phyloP scores from a whole-genome alignment of 768 basidiomycete species.

The Boletus subparvulus region DNA sequence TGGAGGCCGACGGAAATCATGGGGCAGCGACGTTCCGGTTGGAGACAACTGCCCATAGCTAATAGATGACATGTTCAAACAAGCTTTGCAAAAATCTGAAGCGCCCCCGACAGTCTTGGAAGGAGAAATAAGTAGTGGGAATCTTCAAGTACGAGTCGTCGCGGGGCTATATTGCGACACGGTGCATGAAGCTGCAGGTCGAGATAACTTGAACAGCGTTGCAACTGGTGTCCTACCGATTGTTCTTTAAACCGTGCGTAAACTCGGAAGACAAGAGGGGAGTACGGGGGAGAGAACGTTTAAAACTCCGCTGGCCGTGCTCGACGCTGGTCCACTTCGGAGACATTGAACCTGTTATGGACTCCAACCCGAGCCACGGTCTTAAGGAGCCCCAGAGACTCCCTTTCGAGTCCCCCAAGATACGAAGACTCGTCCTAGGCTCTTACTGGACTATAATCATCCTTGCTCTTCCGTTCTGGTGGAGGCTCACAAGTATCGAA shows the following conservation, averaged over 20 bases:
- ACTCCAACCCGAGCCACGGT: slow-evolving; percentile 21
- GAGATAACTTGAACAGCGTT: not conserved
- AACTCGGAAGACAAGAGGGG: slow-evolving; percentile 16
- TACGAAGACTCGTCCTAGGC: slow-evolving; percentile 60
- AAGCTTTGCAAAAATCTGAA: slow-evolving; percentile 1
- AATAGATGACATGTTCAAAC: slow-evolving; percentile 27
- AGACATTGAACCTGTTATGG: slow-evolving; percentile 22
- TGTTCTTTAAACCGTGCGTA: slow-evolving; percentile 6
- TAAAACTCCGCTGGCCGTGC: slow-evolving; percentile 33
- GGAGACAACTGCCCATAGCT: slow-evolving; percentile 29
- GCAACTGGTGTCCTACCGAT: slow-evolving; percentile 5
- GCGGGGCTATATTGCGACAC: not conserved
- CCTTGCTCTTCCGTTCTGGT: slow-evolving; percentile 87
- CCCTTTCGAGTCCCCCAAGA: slow-evolving; percentile 48
- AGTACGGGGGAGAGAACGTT: slow-evolving; percentile 27
- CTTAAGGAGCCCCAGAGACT: slow-evolving; percentile 49
- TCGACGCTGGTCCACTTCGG: slow-evolving; percentile 9
- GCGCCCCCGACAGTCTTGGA: slow-evolving; percentile 5
- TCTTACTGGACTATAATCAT: slow-evolving; percentile 81
- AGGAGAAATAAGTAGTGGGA: slow-evolving; percentile 1
- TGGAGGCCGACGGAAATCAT: slow-evolving; percentile 31
- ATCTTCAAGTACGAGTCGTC: slow-evolving; percentile 4
- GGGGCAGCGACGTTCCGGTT: slow-evolving; percentile 20
- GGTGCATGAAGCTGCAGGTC: slow-evolving; percentile 5
- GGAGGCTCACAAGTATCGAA: slow-evolving; percentile 88